These are phyloP conservation scores for Nyssa sinensis DNA, from an alignment of 148 eudicot species.

Conservation along the genomic window DNA sequence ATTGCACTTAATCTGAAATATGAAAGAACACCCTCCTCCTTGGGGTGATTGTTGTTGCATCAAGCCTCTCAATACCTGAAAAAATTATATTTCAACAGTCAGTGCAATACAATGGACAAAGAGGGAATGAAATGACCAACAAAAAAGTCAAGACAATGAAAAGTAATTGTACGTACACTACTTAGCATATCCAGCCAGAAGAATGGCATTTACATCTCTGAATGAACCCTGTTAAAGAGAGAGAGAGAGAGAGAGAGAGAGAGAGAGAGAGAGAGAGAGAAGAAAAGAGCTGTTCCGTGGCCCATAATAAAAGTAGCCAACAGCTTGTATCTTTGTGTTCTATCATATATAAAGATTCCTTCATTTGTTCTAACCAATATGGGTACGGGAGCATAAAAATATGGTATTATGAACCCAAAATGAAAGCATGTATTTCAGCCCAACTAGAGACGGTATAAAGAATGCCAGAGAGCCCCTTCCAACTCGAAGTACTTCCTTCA, in stretches of 20 bases:
- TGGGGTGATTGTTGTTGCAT: not conserved
- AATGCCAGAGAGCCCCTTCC: slow-evolving; percentile 70
- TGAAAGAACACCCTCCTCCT: slow-evolving; percentile 4
- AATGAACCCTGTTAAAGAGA: slow-evolving; percentile 17
- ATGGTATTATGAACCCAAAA: slow-evolving; percentile 46
- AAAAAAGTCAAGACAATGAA: not conserved
- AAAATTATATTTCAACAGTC: not conserved
- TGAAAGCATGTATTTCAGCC: slow-evolving; percentile 84
- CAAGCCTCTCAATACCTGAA: slow-evolving; percentile 10
- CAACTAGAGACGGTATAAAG: slow-evolving; percentile 80
- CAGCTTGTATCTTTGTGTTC: slow-evolving; percentile 10
- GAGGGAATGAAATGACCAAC: not conserved
- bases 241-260: slow-evolving; percentile 4
- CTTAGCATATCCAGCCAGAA: slow-evolving; percentile 4
- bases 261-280: slow-evolving; percentile 7
- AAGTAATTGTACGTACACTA: not conserved
- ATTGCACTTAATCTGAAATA: not conserved
- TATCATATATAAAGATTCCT: slow-evolving; percentile 8
- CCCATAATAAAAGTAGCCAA: slow-evolving; percentile 43
- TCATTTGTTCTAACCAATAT: slow-evolving; percentile 15
- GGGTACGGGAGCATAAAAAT: not conserved
- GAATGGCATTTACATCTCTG: slow-evolving; percentile 18
- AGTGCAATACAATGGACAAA: not conserved
- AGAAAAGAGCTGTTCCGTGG: slow-evolving; percentile 34
- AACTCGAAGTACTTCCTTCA: slow-evolving; percentile 40